Evolutionary conservation across 139 green algal genomes (phyloP).

Genomic region (Edaphochlamys debaryana): DNA sequence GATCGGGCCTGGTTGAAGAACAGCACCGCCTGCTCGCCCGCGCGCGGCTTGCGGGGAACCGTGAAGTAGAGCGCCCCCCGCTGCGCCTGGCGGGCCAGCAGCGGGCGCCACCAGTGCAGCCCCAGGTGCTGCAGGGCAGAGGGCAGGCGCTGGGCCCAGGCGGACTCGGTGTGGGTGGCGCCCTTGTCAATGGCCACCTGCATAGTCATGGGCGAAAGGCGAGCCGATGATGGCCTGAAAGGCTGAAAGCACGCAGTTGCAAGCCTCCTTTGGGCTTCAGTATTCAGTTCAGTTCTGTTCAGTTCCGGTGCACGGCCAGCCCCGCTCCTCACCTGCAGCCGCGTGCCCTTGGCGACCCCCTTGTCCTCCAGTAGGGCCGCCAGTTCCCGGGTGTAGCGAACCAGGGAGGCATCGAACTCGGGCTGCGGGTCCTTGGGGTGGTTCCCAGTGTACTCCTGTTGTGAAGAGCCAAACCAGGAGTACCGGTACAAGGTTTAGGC

Average conservation of each 20-base stretch:
- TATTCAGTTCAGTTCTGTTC: too few relatives aligned
- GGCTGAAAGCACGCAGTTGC: too few relatives aligned
- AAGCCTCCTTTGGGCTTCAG: too few relatives aligned
- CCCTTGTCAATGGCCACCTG: slow-evolving; percentile 36
- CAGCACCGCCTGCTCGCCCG: slow-evolving; percentile 14
- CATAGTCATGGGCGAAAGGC: too few relatives aligned
- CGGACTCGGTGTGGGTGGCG: slow-evolving; percentile 51
- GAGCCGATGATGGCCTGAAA: too few relatives aligned
- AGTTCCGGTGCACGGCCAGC: too few relatives aligned
- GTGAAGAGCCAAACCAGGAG: too few relatives aligned
- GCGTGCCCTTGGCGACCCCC: background rate
- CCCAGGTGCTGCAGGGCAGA: slow-evolving; percentile 48
- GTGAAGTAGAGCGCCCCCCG: slow-evolving; percentile 29
- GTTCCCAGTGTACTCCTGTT: slow-evolving; percentile 28
- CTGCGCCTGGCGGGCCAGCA: background rate
- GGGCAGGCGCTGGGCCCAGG: slow-evolving; percentile 52
- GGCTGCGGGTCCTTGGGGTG: background rate
- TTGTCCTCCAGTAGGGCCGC: background rate
- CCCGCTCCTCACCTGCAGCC: slow-evolving; percentile 21
- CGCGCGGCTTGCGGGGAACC: background rate
- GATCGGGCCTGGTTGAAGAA: slow-evolving; percentile 24
- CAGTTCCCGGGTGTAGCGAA: slow-evolving; percentile 6
- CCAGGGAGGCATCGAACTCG: slow-evolving; percentile 37
- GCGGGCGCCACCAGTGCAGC: background rate
- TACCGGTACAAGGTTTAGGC: too few relatives aligned